Percentiles rank a stretch among this genome's conserved stretches.
Conservation (phyloP, 768 basidiomycete species). For the Cubamyces lactineus region DNA sequence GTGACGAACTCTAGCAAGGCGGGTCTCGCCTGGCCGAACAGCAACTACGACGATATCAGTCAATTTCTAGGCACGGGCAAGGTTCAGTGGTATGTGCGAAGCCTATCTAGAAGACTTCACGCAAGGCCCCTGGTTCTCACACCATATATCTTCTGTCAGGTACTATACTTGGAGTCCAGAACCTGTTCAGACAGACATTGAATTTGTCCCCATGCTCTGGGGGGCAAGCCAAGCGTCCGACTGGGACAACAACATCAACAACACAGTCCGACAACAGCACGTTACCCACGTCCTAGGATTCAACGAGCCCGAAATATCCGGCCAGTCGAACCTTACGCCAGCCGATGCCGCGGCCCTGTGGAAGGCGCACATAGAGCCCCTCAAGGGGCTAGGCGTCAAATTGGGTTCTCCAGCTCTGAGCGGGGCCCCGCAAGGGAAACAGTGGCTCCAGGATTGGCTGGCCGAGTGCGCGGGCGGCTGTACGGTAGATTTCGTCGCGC, state of each 20-base stretch:
- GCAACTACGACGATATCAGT: slow-evolving; percentile 42
- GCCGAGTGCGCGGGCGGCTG: slow-evolving; percentile 52
- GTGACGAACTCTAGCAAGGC: slow-evolving; percentile 46
- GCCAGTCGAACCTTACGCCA: slow-evolving; percentile 55
- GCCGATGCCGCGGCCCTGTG: slow-evolving; percentile 53
- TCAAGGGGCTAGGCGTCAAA: slow-evolving; percentile 46
- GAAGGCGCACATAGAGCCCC: slow-evolving; percentile 55
- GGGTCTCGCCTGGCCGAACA: slow-evolving; percentile 54
- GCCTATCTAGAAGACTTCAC: background rate
- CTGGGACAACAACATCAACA: slow-evolving; percentile 46
- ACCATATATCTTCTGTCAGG: slow-evolving; percentile 32
- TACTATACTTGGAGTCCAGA: slow-evolving; percentile 56
- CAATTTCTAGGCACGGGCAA: slow-evolving; percentile 51
- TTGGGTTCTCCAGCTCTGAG: slow-evolving; percentile 60
- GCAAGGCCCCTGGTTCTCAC: background rate
- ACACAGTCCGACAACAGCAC: slow-evolving; percentile 40
- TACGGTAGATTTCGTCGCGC: slow-evolving; percentile 58
- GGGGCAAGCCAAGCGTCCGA: slow-evolving; percentile 43
- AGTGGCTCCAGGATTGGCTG: slow-evolving; percentile 58
- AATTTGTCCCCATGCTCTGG: slow-evolving; percentile 64
- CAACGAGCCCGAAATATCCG: slow-evolving; percentile 53
- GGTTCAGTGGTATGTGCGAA: slow-evolving; percentile 48
- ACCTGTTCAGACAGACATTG: slow-evolving; percentile 42
- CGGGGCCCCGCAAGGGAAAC: slow-evolving; percentile 53
- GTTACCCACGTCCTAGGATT: slow-evolving; percentile 52